Evolutionary conservation across 257 asterid genomes (phyloP), one percentile per base, ranked within the genome.

Genomic region (Plantago ovata): DNA sequence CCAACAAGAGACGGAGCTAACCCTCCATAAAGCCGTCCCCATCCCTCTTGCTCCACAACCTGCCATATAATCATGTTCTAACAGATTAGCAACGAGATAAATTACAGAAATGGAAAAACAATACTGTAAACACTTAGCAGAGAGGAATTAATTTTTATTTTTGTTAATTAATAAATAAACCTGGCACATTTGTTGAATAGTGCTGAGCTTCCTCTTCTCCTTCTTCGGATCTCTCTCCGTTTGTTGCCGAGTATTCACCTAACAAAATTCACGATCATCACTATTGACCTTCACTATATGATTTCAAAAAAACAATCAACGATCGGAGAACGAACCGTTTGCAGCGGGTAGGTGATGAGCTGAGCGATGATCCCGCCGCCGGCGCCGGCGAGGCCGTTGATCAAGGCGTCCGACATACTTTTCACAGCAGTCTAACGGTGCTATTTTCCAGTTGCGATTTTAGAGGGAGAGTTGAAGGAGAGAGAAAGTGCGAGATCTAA

Each of bases 331-430:
- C 77, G 4, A 76, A 92, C 98, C 14, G 96, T 92, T 70, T 87
- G 95, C 40, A 92, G 95, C 65, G 98, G 98, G 57, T 85, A 92
- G 3, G 98, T 92, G 54, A 92, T 73, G 73, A 92, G 95, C 72
- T 87, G 95, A 66, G 98, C 98, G 43, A 92, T 85, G 53, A 83
- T 82, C 32, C 98, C 98, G 7, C 94, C 96, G 41, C 98, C 98
- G 75, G 96, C 96, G 1, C 98, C 98, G 79, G 98, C 86, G 68
- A 92, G 85, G 49, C 96, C 96, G 64, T 84, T 85, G 79, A 92
- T 92, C 90, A 92, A 71, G 64, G 98, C 98, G 73, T 92, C 96
- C 13, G 96, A 87, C 98, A 92, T 92, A 38, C 42, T 58, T 62
- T 64, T 46, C 5, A 18, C 32, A 14, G 19, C 18, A 48, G 7